Percentiles rank a stretch among this genome's conserved stretches.
phyloP scores from a whole-genome alignment of 768 basidiomycete species.

The Lactarius vividus region DNA sequence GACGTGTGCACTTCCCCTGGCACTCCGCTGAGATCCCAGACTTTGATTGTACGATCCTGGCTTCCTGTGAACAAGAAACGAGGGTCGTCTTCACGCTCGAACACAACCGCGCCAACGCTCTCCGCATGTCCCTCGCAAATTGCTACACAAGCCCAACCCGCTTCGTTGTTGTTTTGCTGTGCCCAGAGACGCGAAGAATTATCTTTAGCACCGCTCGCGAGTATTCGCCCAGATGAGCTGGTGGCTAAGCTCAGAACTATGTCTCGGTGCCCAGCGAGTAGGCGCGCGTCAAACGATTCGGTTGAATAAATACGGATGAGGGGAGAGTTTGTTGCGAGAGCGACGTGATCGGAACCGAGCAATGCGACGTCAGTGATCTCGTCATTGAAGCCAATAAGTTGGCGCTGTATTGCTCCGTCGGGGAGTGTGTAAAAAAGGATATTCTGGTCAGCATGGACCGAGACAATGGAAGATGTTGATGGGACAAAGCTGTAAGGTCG shows the following conservation, averaged over 20 bases:
- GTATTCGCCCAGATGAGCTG: slow-evolving; percentile 59
- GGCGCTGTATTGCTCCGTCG: slow-evolving; percentile 63
- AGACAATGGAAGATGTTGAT: slow-evolving; percentile 61
- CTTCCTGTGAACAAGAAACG: slow-evolving; percentile 90
- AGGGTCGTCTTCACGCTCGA: slow-evolving; percentile 56
- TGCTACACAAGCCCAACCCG: slow-evolving; percentile 75
- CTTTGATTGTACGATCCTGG: slow-evolving; percentile 96
- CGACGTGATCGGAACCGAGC: slow-evolving; percentile 72
- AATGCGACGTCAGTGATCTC: slow-evolving; percentile 91
- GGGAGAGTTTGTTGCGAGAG: slow-evolving; percentile 96
- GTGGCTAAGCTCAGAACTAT: slow-evolving; percentile 86
- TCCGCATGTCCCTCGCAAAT: slow-evolving; percentile 93
- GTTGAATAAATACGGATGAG: slow-evolving; percentile 88
- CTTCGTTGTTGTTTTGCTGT: slow-evolving; percentile 29
- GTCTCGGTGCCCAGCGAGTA: slow-evolving; percentile 86
- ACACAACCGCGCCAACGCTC: slow-evolving; percentile 85
- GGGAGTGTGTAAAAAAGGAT: slow-evolving; percentile 85
- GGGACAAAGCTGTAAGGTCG: slow-evolving; percentile 60
- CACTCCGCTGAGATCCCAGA: slow-evolving; percentile 86
- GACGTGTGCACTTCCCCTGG: slow-evolving; percentile 35
- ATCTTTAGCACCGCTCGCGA: slow-evolving; percentile 95
- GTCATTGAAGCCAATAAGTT: slow-evolving; percentile 96
- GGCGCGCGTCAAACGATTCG: slow-evolving; percentile 71
- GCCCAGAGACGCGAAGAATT: slow-evolving; percentile 85
- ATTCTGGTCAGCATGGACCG: slow-evolving; percentile 95